Evolutionary conservation across 345 rosid genomes (phyloP), one percentile per base, ranked within the genome.

Genomic region (Arabis alpina): DNA sequence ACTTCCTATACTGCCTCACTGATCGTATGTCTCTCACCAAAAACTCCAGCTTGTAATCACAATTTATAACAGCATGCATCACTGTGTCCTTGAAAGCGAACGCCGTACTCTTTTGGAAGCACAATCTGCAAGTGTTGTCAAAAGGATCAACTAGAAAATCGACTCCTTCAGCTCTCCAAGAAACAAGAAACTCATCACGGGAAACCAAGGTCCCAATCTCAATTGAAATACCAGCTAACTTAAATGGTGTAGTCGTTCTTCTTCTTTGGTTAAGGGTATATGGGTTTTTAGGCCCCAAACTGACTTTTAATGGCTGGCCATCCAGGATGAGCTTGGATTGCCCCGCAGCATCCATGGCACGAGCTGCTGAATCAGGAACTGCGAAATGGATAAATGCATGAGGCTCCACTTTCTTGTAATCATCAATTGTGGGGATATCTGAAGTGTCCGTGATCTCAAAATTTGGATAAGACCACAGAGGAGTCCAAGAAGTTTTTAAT

Each of bases 301-400:
- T 88, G 76, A 81, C 87, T 74, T 79, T 86, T 84, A 93, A 74
- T 2, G 73, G 82, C 72, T 66, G 78, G 9, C 68, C 66, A 10
- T 82, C 54, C 8, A 90, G 62, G 55, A 73, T 59, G 43, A 93
- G 86, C 64, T 71, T 79, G 63, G 77, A 30, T 39, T 77, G 81
- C 44, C 77, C 79, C 0, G 92, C 88, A 69, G 82, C 81, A 54
- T 88, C 80, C 77, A 63, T 59, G 43, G 88, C 91, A 54, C 34
- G 67, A 54, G 41, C 50, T 54, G 79, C 80, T 25, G 92, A 77
- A 10, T 71, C 73, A 43, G 92, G 68, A 7, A 16, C 24, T 15
- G 91, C 85, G 75, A 93, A 93, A 84, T 93, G 98, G 40, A 90
- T 92, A 76, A 88, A 93, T 1, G 97, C 97, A 70, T 87, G 96